Base-by-base conservation (phyloP, 163 green algal genomes). In the Prototheca stagnorum region DNA sequence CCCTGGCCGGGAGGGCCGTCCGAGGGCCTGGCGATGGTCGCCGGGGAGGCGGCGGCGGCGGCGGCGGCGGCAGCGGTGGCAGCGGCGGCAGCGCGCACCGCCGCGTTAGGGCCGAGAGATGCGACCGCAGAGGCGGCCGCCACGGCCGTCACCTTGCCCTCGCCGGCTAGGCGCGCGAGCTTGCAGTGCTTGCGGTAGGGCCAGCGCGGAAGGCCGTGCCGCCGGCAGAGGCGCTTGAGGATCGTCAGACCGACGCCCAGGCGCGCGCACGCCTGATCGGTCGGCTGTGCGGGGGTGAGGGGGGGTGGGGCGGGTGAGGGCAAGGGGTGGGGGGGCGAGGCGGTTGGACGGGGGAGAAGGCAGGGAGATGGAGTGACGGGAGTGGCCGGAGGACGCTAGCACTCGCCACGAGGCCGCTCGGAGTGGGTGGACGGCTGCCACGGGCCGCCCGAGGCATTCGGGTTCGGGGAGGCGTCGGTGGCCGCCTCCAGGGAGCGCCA, bases 191-290 rank as follows among this genome's bases (percentile, higher is more conserved):
- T 56, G 29, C 54, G 53, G 53, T 54, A 63, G 6, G 72, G 72
- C 72, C 72, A 81, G 28, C 72, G 64, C 15, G 53, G 35, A 35
- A 86, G 73, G 52, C 60, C 49, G 58, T 71, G 74, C 33, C 65
- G 69, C 45, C 77, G 68, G 59, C 75, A 87, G 39, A 78, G 74
- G 46, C 76, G 70, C 58, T 85, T 87, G 2, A 87, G 65, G 40
- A 77, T 68, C 14, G 77, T 87, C 31, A 80, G 59, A 40, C 77
- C 75, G 23, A 87, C 73, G 53, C 60, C 62, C 16, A 87, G 68
- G 22, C 55, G 29, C 27, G 62, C 51, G 19, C 72, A 75, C 1
- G 77, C 75, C 34, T 75, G 54, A 26, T 76, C 62, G 35, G 80
- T 84, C 19, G 77, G 73, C 21, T 56, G 54, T n/a, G n/a, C n/a